Evolutionary conservation across 2,329 filamentous ascomycete species (phyloP), one percentile per base, ranked within the genome.

Genomic region (Phialocephala subalpina): DNA sequence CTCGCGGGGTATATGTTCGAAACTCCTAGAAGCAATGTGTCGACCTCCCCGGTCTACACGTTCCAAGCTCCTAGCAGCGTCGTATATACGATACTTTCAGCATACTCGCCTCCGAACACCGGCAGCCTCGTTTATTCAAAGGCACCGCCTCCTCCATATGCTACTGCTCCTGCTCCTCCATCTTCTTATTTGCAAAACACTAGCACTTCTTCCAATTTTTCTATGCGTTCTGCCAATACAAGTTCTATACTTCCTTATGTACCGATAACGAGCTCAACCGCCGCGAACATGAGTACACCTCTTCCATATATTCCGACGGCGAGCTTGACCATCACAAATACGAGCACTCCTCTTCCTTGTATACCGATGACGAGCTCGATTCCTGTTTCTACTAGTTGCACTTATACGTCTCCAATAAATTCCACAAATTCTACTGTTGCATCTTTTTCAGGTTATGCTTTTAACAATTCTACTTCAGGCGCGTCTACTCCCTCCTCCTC

Each of bases 391-490:
- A 36, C 57, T 53, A 59, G 35, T 57, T 64, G 35, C 55, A 38
- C 64, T 33, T 36, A 33, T 27, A 2, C 38, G 58, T 53, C n/a
- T 49, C 58, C 58, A 40, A 69, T 40, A 47, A 65, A 58, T 45
- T 59, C 65, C 62, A 67, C 65, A 63, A 67, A 42, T 62, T 65
- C 58, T 42, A 58, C 49, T 58, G 4, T 33, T 33, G 57, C 55
- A 49, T 62, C 61, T 42, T 42, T 63, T 66, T 70, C 66, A 63
- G 64, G 58, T 63, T 60, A 40, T 57, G 38, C 64, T 58, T 66
- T 66, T 66, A 69, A 69, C 64, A 69, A 62, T 61, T 72, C 60
- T 64, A 61, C 56, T 62, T 65, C 69, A 65, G 60, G 52, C 56
- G 60, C 49, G 27, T 62, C 64, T 52, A 25, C 66, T 65, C 58